Conservation (phyloP, 129 eudicot species). For the sunflower (Helianthus annuus) region DNA sequence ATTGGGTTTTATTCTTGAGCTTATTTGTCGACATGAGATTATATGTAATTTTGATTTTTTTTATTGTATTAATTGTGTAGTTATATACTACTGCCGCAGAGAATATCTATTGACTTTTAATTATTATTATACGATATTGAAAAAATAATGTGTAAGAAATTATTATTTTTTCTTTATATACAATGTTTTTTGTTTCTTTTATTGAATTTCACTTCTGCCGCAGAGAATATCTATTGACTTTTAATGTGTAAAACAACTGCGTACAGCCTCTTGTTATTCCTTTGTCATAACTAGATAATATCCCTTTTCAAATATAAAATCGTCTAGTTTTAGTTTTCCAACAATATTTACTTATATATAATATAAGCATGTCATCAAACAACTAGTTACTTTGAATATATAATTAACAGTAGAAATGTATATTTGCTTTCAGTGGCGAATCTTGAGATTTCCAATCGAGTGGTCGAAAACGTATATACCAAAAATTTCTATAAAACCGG, state of each 20-base stretch:
- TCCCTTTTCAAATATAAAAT: background rate
- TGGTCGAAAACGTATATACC: too few species aligned
- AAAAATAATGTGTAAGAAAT: background rate
- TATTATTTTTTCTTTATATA: too few species aligned
- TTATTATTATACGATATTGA: background rate
- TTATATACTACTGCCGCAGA: too few species aligned
- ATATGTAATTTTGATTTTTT: background rate
- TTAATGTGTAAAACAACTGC: background rate
- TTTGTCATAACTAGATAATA: background rate
- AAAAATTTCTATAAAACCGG: too few species aligned
- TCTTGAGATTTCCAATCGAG: too few species aligned
- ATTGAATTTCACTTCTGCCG: background rate
- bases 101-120: too few species aligned
- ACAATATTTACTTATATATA: background rate
- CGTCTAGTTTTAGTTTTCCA: constrained; percentile 1
- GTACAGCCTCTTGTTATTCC: background rate
- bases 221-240: background rate
- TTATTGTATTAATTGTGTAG: background rate
- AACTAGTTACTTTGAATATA: background rate
- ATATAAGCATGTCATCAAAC: background rate
- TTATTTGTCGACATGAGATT: constrained; percentile 4
- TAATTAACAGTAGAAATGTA: background rate
- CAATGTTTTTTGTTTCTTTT: background rate
- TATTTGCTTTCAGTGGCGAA: too few species aligned
- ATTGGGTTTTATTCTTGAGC: background rate